Percentiles rank a stretch among this genome's conserved stretches.
Evolutionary conservation across 768 basidiomycete genomes (phyloP).

Genomic region (Roridomyces roridus): DNA sequence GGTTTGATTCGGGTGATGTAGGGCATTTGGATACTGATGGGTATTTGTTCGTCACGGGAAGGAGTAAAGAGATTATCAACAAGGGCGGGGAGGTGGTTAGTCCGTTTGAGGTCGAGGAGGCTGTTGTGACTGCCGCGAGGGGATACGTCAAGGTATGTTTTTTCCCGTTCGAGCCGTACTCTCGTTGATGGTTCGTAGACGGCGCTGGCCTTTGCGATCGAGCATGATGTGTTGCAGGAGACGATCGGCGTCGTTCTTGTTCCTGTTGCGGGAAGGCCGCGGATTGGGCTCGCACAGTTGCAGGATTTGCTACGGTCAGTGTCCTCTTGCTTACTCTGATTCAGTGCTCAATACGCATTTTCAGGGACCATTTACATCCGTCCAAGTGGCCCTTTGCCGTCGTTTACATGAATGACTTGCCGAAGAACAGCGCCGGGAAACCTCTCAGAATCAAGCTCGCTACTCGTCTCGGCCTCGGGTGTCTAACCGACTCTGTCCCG

Average conservation of each 20-base stretch:
- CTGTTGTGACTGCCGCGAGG: slow-evolving; percentile 50
- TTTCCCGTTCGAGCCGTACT: background rate
- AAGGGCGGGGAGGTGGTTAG: slow-evolving; percentile 67
- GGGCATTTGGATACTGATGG: slow-evolving; percentile 56
- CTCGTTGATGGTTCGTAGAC: slow-evolving; percentile 28
- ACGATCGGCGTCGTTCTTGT: slow-evolving; percentile 52
- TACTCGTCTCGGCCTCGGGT: slow-evolving; percentile 44
- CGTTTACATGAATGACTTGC: slow-evolving; percentile 54
- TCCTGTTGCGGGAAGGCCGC: slow-evolving; percentile 37
- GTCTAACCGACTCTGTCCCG: slow-evolving; percentile 41
- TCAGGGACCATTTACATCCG: slow-evolving; percentile 51
- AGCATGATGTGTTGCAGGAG: slow-evolving; percentile 55
- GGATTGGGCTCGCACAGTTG: slow-evolving; percentile 45
- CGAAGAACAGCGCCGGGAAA: slow-evolving; percentile 55
- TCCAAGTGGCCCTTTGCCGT: slow-evolving; percentile 56
- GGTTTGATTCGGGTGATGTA: slow-evolving; percentile 59
- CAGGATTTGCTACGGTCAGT: slow-evolving; percentile 47
- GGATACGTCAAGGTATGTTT: slow-evolving; percentile 45
- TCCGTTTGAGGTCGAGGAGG: slow-evolving; percentile 67
- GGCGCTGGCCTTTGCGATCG: slow-evolving; percentile 49
- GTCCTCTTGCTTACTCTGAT: background rate
- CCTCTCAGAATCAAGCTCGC: slow-evolving; percentile 51
- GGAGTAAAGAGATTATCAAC: slow-evolving; percentile 67
- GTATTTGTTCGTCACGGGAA: slow-evolving; percentile 59
- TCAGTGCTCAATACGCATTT: background rate